Evolutionary conservation across 768 basidiomycete species (phyloP).

Genomic region (Amanita subjunquillea): DNA sequence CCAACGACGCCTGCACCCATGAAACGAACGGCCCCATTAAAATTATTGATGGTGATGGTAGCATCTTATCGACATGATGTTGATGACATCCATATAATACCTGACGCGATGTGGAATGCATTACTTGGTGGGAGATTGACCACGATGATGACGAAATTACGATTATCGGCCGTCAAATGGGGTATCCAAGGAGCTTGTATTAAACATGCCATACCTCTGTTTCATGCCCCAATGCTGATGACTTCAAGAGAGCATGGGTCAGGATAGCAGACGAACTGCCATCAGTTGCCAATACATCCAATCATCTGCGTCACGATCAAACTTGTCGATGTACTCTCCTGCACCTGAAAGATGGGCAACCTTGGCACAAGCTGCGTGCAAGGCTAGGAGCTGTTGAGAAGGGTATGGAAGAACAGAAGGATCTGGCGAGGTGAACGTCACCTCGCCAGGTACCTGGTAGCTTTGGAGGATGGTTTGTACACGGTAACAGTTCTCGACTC

Average conservation of each 20-base stretch:
- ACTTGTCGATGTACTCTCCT: background rate
- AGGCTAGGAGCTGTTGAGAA: background rate
- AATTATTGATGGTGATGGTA: too few relatives aligned
- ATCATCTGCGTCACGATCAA: background rate
- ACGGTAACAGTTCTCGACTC: background rate
- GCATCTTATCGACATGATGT: too few relatives aligned
- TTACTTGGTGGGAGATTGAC: too few relatives aligned
- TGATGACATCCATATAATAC: too few relatives aligned
- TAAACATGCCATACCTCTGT: background rate
- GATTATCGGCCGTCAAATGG: too few relatives aligned
- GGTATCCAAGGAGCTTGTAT: too few relatives aligned
- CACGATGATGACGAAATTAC: too few relatives aligned
- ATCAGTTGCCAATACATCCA: background rate
- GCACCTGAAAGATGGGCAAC: conserved; percentile 2
- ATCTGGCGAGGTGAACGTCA: background rate
- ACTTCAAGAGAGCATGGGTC: background rate
- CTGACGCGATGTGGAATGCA: too few relatives aligned
- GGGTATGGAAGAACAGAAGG: background rate
- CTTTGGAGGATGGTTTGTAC: background rate
- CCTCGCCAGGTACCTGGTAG: background rate
- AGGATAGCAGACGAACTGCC: background rate
- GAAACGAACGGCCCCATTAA: too few relatives aligned
- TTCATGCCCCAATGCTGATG: background rate
- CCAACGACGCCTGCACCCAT: too few relatives aligned
- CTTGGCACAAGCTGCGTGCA: conserved; percentile 2